Base-by-base conservation (phyloP, 2,329 filamentous ascomycete species). In the Epichloe gansuensis region DNA sequence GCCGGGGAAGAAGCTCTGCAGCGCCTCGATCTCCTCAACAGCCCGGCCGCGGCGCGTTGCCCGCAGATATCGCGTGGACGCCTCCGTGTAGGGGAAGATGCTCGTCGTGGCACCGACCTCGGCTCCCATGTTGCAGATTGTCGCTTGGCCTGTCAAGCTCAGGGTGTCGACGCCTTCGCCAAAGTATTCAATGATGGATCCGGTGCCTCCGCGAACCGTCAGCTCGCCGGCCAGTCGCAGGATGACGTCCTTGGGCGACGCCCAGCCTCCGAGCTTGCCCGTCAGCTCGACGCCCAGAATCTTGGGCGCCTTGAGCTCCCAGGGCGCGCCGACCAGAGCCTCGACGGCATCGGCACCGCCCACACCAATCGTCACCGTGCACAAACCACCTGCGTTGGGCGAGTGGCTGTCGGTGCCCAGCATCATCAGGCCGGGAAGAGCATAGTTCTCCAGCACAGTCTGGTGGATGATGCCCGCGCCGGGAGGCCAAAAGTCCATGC, bases 351-450 rank as follows among this genome's bases (percentile, higher is more conserved):
- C 93, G 25, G 93, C 93, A 63, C 93, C 93, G 64, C 93, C 93
- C 36, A 98, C 93, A 67, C 93, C 93, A 66, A 98, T 97, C 8
- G 93, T 93, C 62, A 96, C 89, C 4, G 89, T 90, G 59, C 87
- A 89, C 51, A 97, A 74, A 54, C 93, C 93, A 61, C 93, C 93
- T n/a, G 89, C 93, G 65, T 97, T 98, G 43, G 93, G 93, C 45
- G 89, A 96, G 70, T 98, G 93, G 63, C 88, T 95, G 70, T 98
- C 93, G 34, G 93, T 98, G 52, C 93, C 93, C 41, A 98, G 79
- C 89, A 98, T 97, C 90, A 98, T 96, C 60, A 97, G 71, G 48
- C 93, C 93, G 21, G 93, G 93, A n/a, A 91, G 82, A 36, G 90
- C 87, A 66, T 98, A 98, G 72, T 98, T 97, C 74, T 98, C 93